Evolutionary conservation across 768 basidiomycete species (phyloP), one percentile per base, ranked within the genome.

Genomic region (Serendipita sp.): DNA sequence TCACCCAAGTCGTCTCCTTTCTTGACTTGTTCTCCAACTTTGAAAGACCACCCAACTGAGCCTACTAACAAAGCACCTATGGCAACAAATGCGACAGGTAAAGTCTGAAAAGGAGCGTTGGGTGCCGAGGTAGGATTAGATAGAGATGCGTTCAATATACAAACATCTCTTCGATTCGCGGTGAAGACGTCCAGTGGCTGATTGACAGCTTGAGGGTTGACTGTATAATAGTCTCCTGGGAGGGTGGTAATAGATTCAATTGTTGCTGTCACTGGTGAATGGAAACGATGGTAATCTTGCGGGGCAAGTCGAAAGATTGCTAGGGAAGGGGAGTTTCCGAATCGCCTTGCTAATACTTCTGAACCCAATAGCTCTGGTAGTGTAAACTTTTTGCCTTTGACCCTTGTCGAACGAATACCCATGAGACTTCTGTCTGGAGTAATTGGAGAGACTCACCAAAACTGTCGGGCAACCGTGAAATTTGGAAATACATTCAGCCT

Each of bases 41-140:
- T 64, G 33, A 78, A 74, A 0, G 86, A 87, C 84, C 84, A 88
- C 1, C 63, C 74, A 69, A 91, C 86, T 62, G 81, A 82, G 0
- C 87, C 89, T 0, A 91, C 89, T 40, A 92, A 81, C 74, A 91
- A 78, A 5, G 89, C 89, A 2, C 89, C 90, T 65, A 91, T 78
- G 6, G 88, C 86, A 8, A 89, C 82, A 67, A 85, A 83, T 0
- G 81, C 88, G 15, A 90, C 74, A 11, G 77, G 77, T 16, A 76
- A 36, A 8, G 65, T 72, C 65, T 46, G 43, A 48, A 65, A 72
- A 72, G 29, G 73, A 71, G 66, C 73, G 70, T 62, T 73, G 69
- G 63, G 67, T 40, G 37, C 2, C 53, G 23, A 62, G 5, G 62
- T n/a, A n/a, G 55, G 73, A 10, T 77, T 78, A 0, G 80, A 78